These are phyloP conservation scores for Aureobasidium zeae DNA, from an alignment of 2,329 filamentous ascomycete species.

Conservation along the genomic window DNA sequence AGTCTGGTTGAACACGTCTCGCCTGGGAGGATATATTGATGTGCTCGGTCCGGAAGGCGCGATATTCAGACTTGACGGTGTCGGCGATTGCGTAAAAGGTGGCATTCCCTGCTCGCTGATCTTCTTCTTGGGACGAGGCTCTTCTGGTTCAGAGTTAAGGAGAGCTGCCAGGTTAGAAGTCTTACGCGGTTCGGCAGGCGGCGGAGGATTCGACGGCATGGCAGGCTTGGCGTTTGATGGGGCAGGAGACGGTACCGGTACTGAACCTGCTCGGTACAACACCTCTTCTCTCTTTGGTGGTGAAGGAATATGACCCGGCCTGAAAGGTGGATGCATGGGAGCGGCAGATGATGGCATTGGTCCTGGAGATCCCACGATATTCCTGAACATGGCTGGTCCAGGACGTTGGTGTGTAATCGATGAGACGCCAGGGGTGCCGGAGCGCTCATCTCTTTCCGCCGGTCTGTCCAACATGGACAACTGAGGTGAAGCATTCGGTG, in stretches of 20 bases:
- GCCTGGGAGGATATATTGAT: not conserved
- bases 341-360: conserved; percentile 13
- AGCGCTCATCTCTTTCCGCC: conserved; percentile 24
- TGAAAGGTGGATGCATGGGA: conserved; percentile 15
- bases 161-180: conserved; percentile 30
- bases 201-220: conserved; percentile 16
- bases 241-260: conserved; percentile 20
- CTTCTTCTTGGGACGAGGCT: conserved; percentile 26
- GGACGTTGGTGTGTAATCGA: conserved; percentile 16
- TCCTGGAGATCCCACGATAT: conserved; percentile 17
- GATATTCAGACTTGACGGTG: conserved; percentile 9
- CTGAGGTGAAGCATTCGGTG: not conserved
- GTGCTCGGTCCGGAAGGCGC: conserved; percentile 3
- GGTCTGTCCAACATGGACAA: conserved; percentile 22
- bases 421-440: conserved; percentile 22
- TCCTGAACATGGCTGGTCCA: conserved; percentile 17
- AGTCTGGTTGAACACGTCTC: conserved; percentile 16
- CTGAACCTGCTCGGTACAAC: conserved; percentile 23
- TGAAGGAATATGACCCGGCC: conserved; percentile 21
- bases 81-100: conserved; percentile 18
- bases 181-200: conserved; percentile 28
- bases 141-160: conserved; percentile 28
- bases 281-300: conserved; percentile 25
- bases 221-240: conserved; percentile 19
- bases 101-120: conserved; percentile 22